These are phyloP conservation scores for Cutaneotrichosporon cyanovorans DNA, from an alignment of 1,284 basidiomycete species.

Conservation along the genomic window DNA sequence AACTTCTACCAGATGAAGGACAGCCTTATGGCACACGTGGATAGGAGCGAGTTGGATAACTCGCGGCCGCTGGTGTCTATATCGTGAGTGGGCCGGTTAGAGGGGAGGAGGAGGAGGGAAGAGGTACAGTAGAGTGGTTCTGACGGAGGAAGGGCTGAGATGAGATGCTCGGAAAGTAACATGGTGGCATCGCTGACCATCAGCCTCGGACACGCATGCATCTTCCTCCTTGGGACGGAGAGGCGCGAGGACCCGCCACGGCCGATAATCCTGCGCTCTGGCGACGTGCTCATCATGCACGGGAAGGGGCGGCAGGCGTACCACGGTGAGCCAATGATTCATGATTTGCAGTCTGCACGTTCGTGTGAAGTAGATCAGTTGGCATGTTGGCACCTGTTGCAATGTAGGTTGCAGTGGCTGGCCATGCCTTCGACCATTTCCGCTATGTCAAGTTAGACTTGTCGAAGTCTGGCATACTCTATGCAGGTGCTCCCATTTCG, in stretches of 20 bases:
- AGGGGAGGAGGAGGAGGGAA: too few relatives aligned
- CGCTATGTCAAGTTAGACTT: too few relatives aligned
- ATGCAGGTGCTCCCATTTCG: too few relatives aligned
- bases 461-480: too few relatives aligned
- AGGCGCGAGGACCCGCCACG: conserved; percentile 67
- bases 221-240: conserved; percentile 79
- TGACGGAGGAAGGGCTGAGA: too few relatives aligned
- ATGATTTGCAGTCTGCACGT: too few relatives aligned
- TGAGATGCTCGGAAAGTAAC: too few relatives aligned
- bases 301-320: conserved; percentile 73
- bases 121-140: too few relatives aligned
- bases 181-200: conserved; percentile 2
- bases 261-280: conserved; percentile 72
- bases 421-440: too few relatives aligned
- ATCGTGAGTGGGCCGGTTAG: conserved; percentile 55
- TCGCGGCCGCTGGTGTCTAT: conserved; percentile 73
- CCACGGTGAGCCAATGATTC: conserved; percentile 51
- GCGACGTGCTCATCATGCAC: conserved; percentile 86
- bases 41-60: conserved; percentile 76
- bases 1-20: conserved; percentile 83
- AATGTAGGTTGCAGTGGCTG: too few relatives aligned
- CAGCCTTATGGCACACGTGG: conserved; percentile 86
- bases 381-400: too few relatives aligned
- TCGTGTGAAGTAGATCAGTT: too few relatives aligned
- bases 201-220: conserved; percentile 73